These are phyloP conservation scores for Arthrobotrys musiformis DNA, from an alignment of 2,329 filamentous ascomycete species.

Conservation along the genomic window DNA sequence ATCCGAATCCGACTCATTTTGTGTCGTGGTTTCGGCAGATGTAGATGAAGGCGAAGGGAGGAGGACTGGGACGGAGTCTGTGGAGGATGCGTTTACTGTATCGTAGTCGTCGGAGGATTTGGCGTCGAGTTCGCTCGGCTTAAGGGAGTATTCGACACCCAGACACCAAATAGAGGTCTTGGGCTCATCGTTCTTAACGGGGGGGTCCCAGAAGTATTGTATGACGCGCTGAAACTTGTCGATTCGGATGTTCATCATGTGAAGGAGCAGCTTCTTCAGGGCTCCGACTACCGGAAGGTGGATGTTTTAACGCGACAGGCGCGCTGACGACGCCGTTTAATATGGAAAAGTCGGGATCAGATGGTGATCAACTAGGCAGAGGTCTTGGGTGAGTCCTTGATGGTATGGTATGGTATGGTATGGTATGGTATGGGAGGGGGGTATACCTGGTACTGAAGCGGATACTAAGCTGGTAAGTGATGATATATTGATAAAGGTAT, in stretches of 20 bases:
- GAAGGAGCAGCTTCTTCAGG: not conserved
- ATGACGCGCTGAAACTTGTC: conserved; percentile 59
- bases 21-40: conserved; percentile 22
- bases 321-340: too few species aligned
- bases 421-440: too few species aligned
- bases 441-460: too few species aligned
- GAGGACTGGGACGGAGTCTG: conserved; percentile 49
- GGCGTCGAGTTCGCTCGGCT: conserved; percentile 28
- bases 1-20: conserved; percentile 44
- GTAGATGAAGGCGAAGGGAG: conserved; percentile 22
- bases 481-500: too few species aligned
- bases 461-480: too few species aligned
- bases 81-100: conserved; percentile 50
- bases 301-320: too few species aligned
- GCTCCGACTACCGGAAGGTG: too few species aligned
- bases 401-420: too few species aligned
- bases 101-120: conserved; percentile 52
- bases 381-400: too few species aligned
- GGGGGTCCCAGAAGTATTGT: conserved; percentile 60
- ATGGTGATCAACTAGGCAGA: too few species aligned
- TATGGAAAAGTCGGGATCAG: too few species aligned
- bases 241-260: conserved; percentile 52
- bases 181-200: conserved; percentile 59
- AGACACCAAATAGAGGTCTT: conserved; percentile 59
- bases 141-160: conserved; percentile 58